These are phyloP conservation scores for Thelonectria olida DNA, from an alignment of 2,329 filamentous ascomycete genomes.

Conservation along the genomic window DNA sequence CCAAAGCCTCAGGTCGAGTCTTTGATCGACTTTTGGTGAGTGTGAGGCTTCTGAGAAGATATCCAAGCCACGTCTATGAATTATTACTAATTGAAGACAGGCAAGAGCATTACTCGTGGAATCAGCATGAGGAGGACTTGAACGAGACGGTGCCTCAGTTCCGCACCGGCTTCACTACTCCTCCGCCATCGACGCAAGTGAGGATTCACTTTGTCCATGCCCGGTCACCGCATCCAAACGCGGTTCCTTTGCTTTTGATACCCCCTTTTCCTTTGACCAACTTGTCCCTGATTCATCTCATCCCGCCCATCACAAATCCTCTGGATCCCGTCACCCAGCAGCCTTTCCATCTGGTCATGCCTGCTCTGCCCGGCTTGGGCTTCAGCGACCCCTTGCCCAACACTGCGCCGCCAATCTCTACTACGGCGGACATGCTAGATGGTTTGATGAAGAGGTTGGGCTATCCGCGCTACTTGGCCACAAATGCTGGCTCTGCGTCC, in stretches of 20 bases:
- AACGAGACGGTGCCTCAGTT: constrained; percentile 71
- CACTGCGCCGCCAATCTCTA: constrained; percentile 57
- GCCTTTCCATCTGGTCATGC: constrained; percentile 73
- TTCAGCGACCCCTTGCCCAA: constrained; percentile 71
- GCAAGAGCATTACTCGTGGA: constrained; percentile 74
- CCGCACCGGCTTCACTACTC: constrained; percentile 62
- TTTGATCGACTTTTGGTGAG: constrained; percentile 71
- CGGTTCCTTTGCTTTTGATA: constrained; percentile 70
- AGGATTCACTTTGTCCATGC: constrained; percentile 74
- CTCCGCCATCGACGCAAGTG: constrained; percentile 52
- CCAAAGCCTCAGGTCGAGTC: constrained; percentile 71
- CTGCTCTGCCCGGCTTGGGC: constrained; percentile 71
- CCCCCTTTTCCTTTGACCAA: constrained; percentile 74
- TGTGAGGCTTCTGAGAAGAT: constrained; percentile 19
- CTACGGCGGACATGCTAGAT: constrained; percentile 66
- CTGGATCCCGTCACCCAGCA: constrained; percentile 54
- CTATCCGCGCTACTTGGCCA: constrained; percentile 67
- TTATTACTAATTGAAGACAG: constrained; percentile 47
- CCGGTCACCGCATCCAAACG: constrained; percentile 60
- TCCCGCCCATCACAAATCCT: constrained; percentile 64
- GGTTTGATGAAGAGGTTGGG: constrained; percentile 67
- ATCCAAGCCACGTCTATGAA: neutral
- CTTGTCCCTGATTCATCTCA: constrained; percentile 65
- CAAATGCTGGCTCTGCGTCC: constrained; percentile 60
- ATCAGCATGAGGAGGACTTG: constrained; percentile 64